A percentile compares a stretch with the other conserved stretches of the same genome.
Evolutionary conservation across 2,329 filamentous ascomycete genomes (phyloP).

Genomic region (Rhytidhysteron rufulum): DNA sequence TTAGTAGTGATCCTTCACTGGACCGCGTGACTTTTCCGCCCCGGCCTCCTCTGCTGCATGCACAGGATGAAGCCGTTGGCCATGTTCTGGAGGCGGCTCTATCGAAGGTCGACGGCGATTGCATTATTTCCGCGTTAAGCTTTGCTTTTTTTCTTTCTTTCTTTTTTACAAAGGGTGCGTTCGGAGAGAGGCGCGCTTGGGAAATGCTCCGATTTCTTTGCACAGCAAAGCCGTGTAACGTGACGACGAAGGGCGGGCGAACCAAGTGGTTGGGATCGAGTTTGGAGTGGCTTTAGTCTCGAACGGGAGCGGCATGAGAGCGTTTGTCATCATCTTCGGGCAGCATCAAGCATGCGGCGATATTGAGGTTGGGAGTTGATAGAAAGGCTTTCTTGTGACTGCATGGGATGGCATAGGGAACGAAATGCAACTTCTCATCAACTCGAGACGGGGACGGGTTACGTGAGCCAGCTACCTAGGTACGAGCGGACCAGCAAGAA

Average conservation of each 20-base stretch:
- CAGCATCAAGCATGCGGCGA: background rate
- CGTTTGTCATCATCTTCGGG: background rate
- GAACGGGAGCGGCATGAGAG: background rate
- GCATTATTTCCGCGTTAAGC: background rate
- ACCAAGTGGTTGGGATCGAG: background rate
- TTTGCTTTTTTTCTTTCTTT: slow-evolving; percentile 1
- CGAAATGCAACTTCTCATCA: too few species aligned
- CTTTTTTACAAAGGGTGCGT: slow-evolving; percentile 11
- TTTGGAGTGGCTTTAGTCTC: slow-evolving; percentile 1
- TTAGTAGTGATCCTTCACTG: too few species aligned
- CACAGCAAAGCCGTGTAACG: slow-evolving; percentile 3
- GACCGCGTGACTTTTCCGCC: too few species aligned
- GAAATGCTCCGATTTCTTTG: slow-evolving; percentile 8
- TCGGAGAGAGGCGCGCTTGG: slow-evolving; percentile 10
- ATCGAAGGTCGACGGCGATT: too few species aligned
- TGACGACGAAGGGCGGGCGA: background rate
- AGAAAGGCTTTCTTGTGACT: too few species aligned
- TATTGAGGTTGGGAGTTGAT: too few species aligned
- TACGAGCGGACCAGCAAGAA: too few species aligned
- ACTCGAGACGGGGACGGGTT: background rate
- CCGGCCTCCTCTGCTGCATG: too few species aligned
- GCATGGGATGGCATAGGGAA: too few species aligned
- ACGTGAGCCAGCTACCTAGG: too few species aligned
- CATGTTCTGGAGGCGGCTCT: too few species aligned
- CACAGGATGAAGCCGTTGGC: too few species aligned